Base-by-base conservation (phyloP, 768 basidiomycete genomes). In the Mycena rosella region DNA sequence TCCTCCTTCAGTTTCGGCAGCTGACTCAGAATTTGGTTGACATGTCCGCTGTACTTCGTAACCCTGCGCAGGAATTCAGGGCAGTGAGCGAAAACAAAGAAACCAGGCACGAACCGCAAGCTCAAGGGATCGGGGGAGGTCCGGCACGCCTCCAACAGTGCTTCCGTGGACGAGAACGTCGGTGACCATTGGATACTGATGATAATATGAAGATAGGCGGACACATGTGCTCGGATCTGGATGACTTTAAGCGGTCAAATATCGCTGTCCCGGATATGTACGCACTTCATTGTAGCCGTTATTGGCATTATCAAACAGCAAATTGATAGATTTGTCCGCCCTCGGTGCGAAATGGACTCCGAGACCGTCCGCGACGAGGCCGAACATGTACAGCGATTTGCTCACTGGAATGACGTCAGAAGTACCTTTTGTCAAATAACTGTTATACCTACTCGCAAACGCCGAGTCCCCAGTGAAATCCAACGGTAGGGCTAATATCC, bases 381-480 rank as follows among this genome's bases (percentile, higher is more conserved):
- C 87, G 67, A 94, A 84, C 13, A 92, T 78, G 38, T 88, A 83
- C 7, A 96, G 81, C 1, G 92, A 80, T 75, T 96, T 96, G 71
- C 86, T 91, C 85, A 94, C 95, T 96, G 73, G 26, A 65, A 30
- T 48, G 52, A 44, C 48, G 42, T 66, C 27, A 67, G 54, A 55
- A 24, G 18, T 56, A 24, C 42, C 29, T 6, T 18, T 30, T 51
- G 38, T 15, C 38, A 15, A 40, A 30, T 48, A 42, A 34, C 45
- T 57, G 30, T 40, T 57, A 17, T 42, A 82, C 88, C 75, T 80
- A 93, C 95, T 91, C 70, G 91, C 87, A 77, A 98, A 98, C 3
- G 94, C 93, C 30, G 95, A 97, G 70, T 94, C 93, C 51, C 90
- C 88, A 38, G 87, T 86, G 76, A 96, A 94, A 70, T 98, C 96